These are phyloP conservation scores for Viridothelium virens DNA, from an alignment of 495 filamentous ascomycete genomes.

Conservation along the genomic window DNA sequence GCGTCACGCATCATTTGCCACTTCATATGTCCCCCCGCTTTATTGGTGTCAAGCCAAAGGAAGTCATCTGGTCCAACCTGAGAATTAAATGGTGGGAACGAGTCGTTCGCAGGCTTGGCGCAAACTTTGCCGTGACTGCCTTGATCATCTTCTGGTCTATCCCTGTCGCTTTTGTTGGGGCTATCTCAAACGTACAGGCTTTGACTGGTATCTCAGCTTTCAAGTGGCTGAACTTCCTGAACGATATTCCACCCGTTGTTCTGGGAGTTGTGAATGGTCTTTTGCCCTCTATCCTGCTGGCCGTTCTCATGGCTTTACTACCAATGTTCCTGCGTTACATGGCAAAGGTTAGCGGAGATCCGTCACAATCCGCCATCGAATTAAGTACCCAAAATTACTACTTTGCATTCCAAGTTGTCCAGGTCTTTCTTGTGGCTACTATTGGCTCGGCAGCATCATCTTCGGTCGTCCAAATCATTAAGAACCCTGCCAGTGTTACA, in stretches of 20 bases:
- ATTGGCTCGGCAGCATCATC: constrained; percentile 67
- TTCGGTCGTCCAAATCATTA: constrained; percentile 54
- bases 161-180: constrained; percentile 77
- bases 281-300: constrained; percentile 68
- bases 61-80: constrained; percentile 85
- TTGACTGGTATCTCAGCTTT: constrained; percentile 49
- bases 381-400: constrained; percentile 84
- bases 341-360: constrained; percentile 73
- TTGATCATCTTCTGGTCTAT: constrained; percentile 96
- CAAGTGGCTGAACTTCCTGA: constrained; percentile 64
- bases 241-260: constrained; percentile 57
- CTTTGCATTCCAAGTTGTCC: constrained; percentile 90
- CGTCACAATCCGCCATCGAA: constrained; percentile 70
- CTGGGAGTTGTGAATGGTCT: constrained; percentile 79
- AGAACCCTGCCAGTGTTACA: constrained; percentile 53
- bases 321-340: constrained; percentile 74
- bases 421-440: constrained; percentile 88
- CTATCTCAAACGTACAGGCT: constrained; percentile 74
- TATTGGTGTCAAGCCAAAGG: constrained; percentile 74
- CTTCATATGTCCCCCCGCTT: constrained; percentile 89
- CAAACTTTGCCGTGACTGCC: constrained; percentile 61
- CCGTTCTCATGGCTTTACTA: constrained; percentile 82
- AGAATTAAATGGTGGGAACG: constrained; percentile 83
- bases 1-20: constrained; percentile 78
- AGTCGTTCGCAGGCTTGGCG: constrained; percentile 61